A percentile compares a stretch with the other conserved stretches of the same genome.
These are phyloP conservation scores for Ophiostoma australiae DNA, from an alignment of 2,329 filamentous ascomycete species.

Conservation along the genomic window DNA sequence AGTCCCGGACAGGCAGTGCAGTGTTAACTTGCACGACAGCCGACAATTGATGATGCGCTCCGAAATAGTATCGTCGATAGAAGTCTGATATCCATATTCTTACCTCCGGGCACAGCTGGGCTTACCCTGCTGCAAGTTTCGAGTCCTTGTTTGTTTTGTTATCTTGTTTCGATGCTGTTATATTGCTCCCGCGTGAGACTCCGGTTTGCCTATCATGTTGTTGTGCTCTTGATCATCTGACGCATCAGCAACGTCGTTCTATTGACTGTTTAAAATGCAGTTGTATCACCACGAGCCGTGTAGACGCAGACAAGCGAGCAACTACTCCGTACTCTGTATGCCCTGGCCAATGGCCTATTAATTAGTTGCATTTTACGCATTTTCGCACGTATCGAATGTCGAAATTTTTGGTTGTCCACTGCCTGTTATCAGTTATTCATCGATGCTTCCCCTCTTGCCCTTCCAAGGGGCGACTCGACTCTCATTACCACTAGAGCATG, in stretches of 20 bases:
- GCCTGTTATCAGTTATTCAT: background rate
- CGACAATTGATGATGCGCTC: background rate
- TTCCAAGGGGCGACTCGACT: background rate
- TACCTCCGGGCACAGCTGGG: background rate
- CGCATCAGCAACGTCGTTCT: background rate
- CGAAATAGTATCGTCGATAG: too few species aligned
- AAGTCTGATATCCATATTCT: background rate
- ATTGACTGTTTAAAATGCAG: background rate
- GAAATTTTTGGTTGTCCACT: background rate
- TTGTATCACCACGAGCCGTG: constrained; percentile 5
- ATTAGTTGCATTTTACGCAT: background rate
- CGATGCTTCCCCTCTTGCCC: background rate
- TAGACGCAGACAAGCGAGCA: background rate
- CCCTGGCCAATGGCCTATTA: background rate
- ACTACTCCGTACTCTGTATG: background rate
- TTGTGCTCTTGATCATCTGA: background rate
- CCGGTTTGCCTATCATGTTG: background rate
- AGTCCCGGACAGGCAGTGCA: too few species aligned
- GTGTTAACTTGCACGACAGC: too few species aligned
- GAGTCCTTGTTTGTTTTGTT: background rate
- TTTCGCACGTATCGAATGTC: background rate
- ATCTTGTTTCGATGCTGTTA: background rate
- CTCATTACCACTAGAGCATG: constrained; percentile 4
- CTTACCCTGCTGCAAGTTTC: background rate
- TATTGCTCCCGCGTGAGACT: background rate